Base-by-base conservation (phyloP, 352 stramenopile species). In the Globisporangium yorkense region DNA sequence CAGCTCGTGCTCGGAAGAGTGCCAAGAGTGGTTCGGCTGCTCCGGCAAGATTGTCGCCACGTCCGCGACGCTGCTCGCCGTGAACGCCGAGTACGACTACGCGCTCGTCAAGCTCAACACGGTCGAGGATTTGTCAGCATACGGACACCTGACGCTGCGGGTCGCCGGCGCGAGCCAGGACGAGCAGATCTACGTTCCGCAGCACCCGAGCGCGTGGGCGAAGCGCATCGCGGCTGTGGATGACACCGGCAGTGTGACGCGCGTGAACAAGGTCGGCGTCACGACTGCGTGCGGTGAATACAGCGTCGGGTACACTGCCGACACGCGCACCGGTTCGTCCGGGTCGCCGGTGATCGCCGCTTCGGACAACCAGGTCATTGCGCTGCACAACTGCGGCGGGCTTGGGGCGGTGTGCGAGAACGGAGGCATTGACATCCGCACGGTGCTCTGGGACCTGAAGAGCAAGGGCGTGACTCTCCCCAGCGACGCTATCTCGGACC, bases 111-210 rank as follows among this genome's bases (percentile, higher is more conserved):
- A 83, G 54, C 62, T 76, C 41, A 59, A 60, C 12, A 31, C 58
- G 8, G 60, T 41, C 1, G 47, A 57, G 1, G 63, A 77, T 24
- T 56, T 76, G 3, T 64, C 58, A 33, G 12, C 45, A 39, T 81
- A 70, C 40, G 70, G 70, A 1, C 70, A 67, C 56, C 58, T 84
- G 24, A 63, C 63, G 46, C 56, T 78, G 0, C 71, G 69, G 10
- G 59, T 66, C 3, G 50, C 60, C 2, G 74, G 71, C 12, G 60
- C 61, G 1, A 46, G 56, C 3, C 53, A 56, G 12, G 52, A 65
- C 9, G 72, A 84, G 58, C 58, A 74, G 37, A 79, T 80, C 51
- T 84, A 79, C 57, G 65, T 84, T 15, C 74, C 74, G 0, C 71
- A 84, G 59, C 70, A 84, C 54, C 72, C 70, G 6, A 51, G 60